phyloP scores from a whole-genome alignment of 176 grass and related monocot genomes.

The Hyparrhenia diplandra region DNA sequence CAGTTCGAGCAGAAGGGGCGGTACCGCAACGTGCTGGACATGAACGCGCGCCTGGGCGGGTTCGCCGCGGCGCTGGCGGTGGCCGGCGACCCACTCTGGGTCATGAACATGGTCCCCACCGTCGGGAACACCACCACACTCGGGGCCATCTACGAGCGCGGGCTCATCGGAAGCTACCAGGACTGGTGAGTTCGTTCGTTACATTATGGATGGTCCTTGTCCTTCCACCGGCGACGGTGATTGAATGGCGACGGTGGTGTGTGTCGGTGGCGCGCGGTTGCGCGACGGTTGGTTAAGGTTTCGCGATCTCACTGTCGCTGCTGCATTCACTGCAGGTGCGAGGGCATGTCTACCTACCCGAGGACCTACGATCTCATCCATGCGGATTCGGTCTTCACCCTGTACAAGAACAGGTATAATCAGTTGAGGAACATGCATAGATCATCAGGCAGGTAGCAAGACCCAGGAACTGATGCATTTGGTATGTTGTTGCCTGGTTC shows the following conservation, averaged over 20 bases:
- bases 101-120: slow-evolving; percentile 85
- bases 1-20: slow-evolving; percentile 74
- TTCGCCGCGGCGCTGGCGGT: slow-evolving; percentile 67
- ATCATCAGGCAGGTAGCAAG: background rate
- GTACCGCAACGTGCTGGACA: slow-evolving; percentile 88
- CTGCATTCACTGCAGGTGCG: slow-evolving; percentile 65
- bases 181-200: slow-evolving; percentile 57
- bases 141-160: slow-evolving; percentile 80
- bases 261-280: slow-evolving; percentile 12
- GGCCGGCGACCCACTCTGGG: slow-evolving; percentile 66
- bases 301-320: background rate
- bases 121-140: slow-evolving; percentile 50
- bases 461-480: background rate
- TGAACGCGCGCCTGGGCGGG: slow-evolving; percentile 73
- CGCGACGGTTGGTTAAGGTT: background rate
- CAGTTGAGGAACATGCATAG: background rate
- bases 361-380: slow-evolving; percentile 97
- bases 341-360: slow-evolving; percentile 86
- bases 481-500: too few species aligned
- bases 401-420: slow-evolving; percentile 62
- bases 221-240: background rate
- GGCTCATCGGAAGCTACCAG: slow-evolving; percentile 89
- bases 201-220: background rate
- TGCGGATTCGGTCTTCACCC: slow-evolving; percentile 63
- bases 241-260: slow-evolving; percentile 28